Evolutionary conservation across 306 rosid species (phyloP).

Genomic region (Cicer arietinum): DNA sequence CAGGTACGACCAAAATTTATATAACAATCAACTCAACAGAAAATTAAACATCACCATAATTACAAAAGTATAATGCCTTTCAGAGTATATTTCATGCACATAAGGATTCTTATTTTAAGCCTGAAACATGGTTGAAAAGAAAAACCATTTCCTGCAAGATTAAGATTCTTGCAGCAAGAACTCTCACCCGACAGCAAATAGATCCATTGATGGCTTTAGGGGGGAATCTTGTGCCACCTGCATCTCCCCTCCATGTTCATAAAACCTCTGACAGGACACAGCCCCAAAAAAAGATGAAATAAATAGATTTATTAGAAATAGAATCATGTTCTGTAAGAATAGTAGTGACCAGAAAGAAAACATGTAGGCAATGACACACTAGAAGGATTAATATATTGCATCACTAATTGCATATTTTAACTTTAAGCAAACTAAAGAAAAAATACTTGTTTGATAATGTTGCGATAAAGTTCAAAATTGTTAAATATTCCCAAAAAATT

Average conservation of each 20-base stretch:
- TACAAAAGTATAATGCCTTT: conserved; percentile 27
- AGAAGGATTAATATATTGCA: conserved; percentile 14
- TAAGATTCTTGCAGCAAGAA: conserved; percentile 45
- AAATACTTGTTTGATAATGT: neutral
- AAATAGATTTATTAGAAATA: conserved; percentile 3
- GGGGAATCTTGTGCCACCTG: conserved; percentile 89
- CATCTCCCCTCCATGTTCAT: conserved; percentile 97
- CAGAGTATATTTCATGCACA: conserved; percentile 30
- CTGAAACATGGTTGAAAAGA: conserved; percentile 33
- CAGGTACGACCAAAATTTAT: conserved; percentile 13
- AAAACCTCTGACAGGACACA: conserved; percentile 72
- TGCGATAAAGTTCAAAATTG: conserved; percentile 18
- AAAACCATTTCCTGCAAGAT: conserved; percentile 19
- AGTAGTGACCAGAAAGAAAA: conserved; percentile 3
- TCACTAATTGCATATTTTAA: conserved; percentile 22
- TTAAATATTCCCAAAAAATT: conserved; percentile 11
- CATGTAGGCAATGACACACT: conserved; percentile 5
- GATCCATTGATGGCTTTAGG: conserved; percentile 91
- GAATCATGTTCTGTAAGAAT: conserved; percentile 31
- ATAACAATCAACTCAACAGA: conserved; percentile 26
- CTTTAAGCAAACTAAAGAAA: conserved; percentile 16
- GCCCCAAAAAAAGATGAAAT: conserved; percentile 35
- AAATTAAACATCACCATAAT: conserved; percentile 33
- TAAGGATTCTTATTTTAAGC: conserved; percentile 28
- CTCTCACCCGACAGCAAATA: conserved; percentile 94